Evolutionary conservation across 768 basidiomycete genomes (phyloP).

Genomic region (Chalciporus chontae): DNA sequence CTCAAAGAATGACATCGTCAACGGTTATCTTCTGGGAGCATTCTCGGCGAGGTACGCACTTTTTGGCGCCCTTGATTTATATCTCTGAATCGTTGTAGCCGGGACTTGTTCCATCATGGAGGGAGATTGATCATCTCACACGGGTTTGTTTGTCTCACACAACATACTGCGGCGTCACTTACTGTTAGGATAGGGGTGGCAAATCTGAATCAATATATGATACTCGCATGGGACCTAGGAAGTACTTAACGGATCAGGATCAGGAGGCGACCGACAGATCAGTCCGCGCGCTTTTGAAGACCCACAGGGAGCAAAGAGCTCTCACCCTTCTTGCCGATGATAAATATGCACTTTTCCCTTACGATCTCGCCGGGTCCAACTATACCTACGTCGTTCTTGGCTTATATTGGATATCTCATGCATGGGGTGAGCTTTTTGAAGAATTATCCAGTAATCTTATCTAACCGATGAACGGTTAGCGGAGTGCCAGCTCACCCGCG

Average conservation of each 20-base stretch:
- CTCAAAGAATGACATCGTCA: constrained; percentile 52
- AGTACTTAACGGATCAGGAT: constrained; percentile 50
- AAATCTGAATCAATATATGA: constrained; percentile 57
- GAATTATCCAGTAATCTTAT: neutral
- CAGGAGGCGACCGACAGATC: constrained; percentile 69
- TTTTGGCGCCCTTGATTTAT: neutral
- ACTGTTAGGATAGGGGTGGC: constrained; percentile 50
- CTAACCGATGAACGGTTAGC: constrained; percentile 34
- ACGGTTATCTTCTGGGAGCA: constrained; percentile 74
- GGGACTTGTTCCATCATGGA: constrained; percentile 60
- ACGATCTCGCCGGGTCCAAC: constrained; percentile 48
- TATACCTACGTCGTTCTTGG: constrained; percentile 51
- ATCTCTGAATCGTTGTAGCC: constrained; percentile 39
- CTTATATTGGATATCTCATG: constrained; percentile 68
- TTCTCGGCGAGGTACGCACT: constrained; percentile 58
- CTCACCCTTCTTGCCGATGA: constrained; percentile 72
- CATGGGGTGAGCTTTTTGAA: constrained; percentile 35
- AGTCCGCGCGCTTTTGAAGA: constrained; percentile 63
- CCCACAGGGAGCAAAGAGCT: constrained; percentile 50
- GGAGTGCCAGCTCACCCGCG: constrained; percentile 55
- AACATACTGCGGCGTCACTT: neutral
- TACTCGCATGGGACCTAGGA: constrained; percentile 35
- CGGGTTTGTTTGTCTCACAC: constrained; percentile 47
- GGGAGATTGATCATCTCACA: constrained; percentile 81
- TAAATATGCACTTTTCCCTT: constrained; percentile 71